Evolutionary conservation across 768 basidiomycete species (phyloP), one percentile per base, ranked within the genome.

Genomic region (Lepiota brunneoincarnata): DNA sequence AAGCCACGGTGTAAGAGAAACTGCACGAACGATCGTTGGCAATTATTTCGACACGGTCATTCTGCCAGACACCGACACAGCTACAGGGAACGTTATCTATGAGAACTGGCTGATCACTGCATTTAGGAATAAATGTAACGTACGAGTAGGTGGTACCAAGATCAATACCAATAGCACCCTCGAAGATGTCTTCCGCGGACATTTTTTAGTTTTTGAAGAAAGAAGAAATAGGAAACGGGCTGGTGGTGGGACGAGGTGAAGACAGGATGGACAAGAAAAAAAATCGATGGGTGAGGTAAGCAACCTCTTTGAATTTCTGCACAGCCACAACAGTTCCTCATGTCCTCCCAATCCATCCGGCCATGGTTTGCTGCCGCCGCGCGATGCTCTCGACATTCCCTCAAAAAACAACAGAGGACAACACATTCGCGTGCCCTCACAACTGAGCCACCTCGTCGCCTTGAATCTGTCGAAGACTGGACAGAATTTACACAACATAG

Each of bases 11-110:
- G n/a, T 2, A 9, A 43, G 14, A 18, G 17, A 15, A 49, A 53
- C 51, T 40, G 35, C 12, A 78, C 90, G 73, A 63, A 92, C 89
- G 92, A 81, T 94, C 92, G 67, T 94, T 94, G 77, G 92, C 89
- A 70, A 98, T 98, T 79, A 98, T 98, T 75, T 98, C 95, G 66
- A 98, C 95, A 67, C 96, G 93, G 83, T 98, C 96, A 74, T 97
- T 94, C 83, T 96, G 93, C 95, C 95, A 98, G 67, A 98, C 94
- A 79, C 93, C 96, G 64, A 98, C 96, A 72, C 95, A 98, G 44
- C 93, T 96, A 55, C 34, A 38, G 26, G 26, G 42, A 44, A 38
- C 21, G 37, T 35, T 46, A 44, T 63, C 35, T 65, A 49, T 63
- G 59, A 52, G 52, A 56, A 31, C 31, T 31, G 39, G 17, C 45